phyloP scores from a whole-genome alignment of 2,329 filamentous ascomycete species.

The Coleophoma crateriformis region DNA sequence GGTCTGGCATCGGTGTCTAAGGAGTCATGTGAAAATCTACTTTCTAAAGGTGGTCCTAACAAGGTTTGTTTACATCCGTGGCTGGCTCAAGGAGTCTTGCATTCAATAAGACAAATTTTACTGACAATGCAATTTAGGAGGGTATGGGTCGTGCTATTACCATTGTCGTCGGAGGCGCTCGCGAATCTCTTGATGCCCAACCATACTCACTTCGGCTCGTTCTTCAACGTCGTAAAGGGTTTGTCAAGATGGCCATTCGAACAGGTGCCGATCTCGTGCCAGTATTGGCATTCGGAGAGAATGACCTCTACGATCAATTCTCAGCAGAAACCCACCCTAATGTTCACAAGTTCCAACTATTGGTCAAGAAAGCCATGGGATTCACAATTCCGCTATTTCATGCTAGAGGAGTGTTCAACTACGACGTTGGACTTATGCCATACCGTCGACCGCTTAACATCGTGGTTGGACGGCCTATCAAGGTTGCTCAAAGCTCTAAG shows the following conservation, averaged over 20 bases:
- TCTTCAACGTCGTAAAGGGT: constrained; percentile 79
- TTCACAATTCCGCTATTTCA: constrained; percentile 92
- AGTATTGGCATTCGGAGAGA: constrained; percentile 89
- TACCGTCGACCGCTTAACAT: constrained; percentile 85
- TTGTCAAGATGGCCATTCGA: constrained; percentile 87
- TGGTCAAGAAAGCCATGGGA: constrained; percentile 79
- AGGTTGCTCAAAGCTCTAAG: constrained; percentile 54
- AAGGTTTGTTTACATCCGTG: constrained; percentile 24
- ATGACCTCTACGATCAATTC: constrained; percentile 91
- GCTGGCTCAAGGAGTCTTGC: not conserved
- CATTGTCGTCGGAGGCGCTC: constrained; percentile 88
- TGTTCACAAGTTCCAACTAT: constrained; percentile 76
- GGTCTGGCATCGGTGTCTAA: constrained; percentile 85
- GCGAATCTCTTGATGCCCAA: constrained; percentile 84
- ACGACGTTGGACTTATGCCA: constrained; percentile 94
- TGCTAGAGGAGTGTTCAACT: constrained; percentile 91
- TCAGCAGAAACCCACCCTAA: constrained; percentile 69
- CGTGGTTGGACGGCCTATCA: constrained; percentile 79
- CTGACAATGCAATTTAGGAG: constrained; percentile 36
- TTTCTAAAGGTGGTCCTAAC: constrained; percentile 73
- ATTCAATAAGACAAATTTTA: not conserved
- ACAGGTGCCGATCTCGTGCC: constrained; percentile 93
- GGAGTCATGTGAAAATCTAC: constrained; percentile 83
- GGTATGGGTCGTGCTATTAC: constrained; percentile 95
- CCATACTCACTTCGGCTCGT: constrained; percentile 74